Evolutionary conservation across 2,329 filamentous ascomycete species (phyloP), one percentile per base, ranked within the genome.

Genomic region (Aspergillus jensenii): DNA sequence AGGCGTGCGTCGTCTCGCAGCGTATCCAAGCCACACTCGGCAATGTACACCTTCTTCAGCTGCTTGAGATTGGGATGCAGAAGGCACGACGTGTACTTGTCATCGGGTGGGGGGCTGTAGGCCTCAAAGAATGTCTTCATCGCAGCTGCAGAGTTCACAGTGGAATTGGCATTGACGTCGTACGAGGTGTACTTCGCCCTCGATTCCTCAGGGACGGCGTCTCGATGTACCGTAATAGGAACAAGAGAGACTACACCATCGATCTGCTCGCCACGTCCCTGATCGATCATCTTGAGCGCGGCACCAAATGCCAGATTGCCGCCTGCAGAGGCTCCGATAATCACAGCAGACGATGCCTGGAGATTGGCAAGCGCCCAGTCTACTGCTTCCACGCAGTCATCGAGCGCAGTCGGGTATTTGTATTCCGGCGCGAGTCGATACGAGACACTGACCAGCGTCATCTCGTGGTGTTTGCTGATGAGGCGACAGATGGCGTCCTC

Each of bases 321-420:
- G 33, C 76, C 76, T 12, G 76, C 76, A 8, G 75, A 77, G 4
- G 67, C 67, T 19, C 76, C 76, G 11, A 71, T 67, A 1, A 70
- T 71, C 40, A 76, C 68, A 17, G 73, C 67, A 51, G 74, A 74
- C 15, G 43, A 39, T 15, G 31, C 2, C 3, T 17, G 19, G 4
- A 46, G 19, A 44, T 61, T 14, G 55, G 15, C 19, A 39, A 64
- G 31, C 1, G 52, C 51, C 59, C 61, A 65, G 6, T 17, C n/a
- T 5, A 47, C 17, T 3, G 48, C 61, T 0, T 55, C 39, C 4
- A 60, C 37, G 35, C 60, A 54, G 51, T 66, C 62, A 1, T 63
- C 59, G 15, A 63, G 52, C n/a, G 56, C 27, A 3, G 35, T 39
- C 2, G 62, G 64, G 40, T 39, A 64, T 6, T 52, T 49, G 35